Evolutionary conservation across 768 basidiomycete genomes (phyloP), one percentile per base, ranked within the genome.

Genomic region (Filobasidium floriforme): DNA sequence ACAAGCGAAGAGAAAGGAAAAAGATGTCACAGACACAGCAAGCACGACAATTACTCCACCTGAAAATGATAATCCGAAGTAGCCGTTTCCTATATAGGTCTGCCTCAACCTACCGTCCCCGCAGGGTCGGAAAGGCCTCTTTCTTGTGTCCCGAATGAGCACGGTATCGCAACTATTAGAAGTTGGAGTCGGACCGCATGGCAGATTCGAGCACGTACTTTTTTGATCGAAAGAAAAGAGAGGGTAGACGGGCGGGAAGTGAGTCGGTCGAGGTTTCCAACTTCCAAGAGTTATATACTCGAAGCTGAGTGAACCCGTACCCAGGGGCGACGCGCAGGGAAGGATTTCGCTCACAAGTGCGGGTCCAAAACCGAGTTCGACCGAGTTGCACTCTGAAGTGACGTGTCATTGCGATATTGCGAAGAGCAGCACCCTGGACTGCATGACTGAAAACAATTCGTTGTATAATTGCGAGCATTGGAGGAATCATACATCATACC

Each of bases 71-170:
- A 51, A 59, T 24, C n/a, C 44, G 51, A 60, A 54, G 60, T 44
- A 54, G 52, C 60, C 65, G 65, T 66, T 66, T 66, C 65, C 65
- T 66, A 66, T 66, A 61, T 61, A 61, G 65, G 59, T 61, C 51
- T 52, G 60, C 54, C 54, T 24, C 54, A 57, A 57, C 54, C 54
- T 24, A 46, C 65, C 51, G 46, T 49, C 60, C 65, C 41, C 51
- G 60, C 65, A 51, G 59, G 49, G 54, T 49, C 59, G 51, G 51
- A 43, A 61, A 61, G 51, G 60, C 32, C 59, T 41, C 52, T 66
- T 61, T 66, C 65, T 66, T 61, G 65, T 66, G 51, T 26, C 59
- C 44, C 59, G 65, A 66, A 66, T 66, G 65, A 66, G 65, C 65
- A 66, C 65, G 65, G 52, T 55, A 46, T 11, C 65, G 40, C 59